Percentiles rank a stretch among this genome's conserved stretches.
These are phyloP conservation scores for Infundibulicybe gibba DNA, from an alignment of 768 basidiomycete genomes.

Conservation along the genomic window DNA sequence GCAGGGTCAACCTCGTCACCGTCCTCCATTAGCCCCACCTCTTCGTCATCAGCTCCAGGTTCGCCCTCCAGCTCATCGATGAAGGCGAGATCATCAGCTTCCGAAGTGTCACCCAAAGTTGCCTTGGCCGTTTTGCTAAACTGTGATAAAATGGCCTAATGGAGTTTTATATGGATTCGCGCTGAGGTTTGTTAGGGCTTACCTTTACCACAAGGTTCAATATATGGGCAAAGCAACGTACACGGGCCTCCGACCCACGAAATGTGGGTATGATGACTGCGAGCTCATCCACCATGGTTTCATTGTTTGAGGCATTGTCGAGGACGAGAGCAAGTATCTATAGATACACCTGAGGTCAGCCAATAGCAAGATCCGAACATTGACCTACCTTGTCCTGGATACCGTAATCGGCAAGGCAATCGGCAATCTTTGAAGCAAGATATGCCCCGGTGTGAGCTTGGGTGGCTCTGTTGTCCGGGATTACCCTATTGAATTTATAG, in stretches of 20 bases:
- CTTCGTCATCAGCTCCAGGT: slow-evolving; percentile 4
- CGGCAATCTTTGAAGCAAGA: neutral
- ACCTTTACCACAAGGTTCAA: slow-evolving; percentile 15
- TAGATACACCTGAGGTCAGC: neutral
- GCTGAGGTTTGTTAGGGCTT: neutral
- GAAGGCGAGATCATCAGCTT: neutral
- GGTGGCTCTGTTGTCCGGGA: neutral
- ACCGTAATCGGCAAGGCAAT: neutral
- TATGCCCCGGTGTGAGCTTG: neutral
- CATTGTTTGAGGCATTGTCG: slow-evolving; percentile 6
- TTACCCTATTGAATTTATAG: neutral
- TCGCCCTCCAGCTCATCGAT: neutral
- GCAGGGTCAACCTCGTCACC: slow-evolving; percentile 6
- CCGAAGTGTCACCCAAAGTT: neutral
- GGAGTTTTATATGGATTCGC: neutral
- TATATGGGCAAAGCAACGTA: slow-evolving; percentile 13
- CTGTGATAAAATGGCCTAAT: slow-evolving; percentile 16
- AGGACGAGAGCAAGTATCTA: slow-evolving; percentile 1
- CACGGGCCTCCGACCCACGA: slow-evolving; percentile 1
- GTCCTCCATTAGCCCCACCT: slow-evolving; percentile 2
- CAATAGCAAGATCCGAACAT: neutral
- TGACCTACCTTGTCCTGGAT: neutral
- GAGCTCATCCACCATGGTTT: slow-evolving; percentile 5
- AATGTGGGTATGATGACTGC: neutral
- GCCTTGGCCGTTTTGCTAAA: slow-evolving; percentile 7